These are phyloP conservation scores for Saccharomycopsis malanga DNA, from an alignment of 805 yeast species.

Conservation along the genomic window DNA sequence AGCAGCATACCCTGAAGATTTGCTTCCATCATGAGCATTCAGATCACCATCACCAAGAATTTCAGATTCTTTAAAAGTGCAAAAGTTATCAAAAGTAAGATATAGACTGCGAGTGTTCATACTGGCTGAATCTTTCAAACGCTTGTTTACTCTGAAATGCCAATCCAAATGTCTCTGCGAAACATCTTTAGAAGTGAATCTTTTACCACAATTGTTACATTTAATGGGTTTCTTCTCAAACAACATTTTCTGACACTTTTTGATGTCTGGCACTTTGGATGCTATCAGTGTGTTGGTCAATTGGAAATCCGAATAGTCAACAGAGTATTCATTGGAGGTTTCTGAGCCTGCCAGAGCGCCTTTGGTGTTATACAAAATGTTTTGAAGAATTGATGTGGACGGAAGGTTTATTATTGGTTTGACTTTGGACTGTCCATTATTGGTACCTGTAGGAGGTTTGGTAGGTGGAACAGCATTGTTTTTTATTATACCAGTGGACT, in stretches of 20 bases:
- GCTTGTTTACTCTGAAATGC: conserved; percentile 90
- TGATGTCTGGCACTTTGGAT: conserved; percentile 22
- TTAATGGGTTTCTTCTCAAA: conserved; percentile 64
- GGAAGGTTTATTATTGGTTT: conserved; percentile 19
- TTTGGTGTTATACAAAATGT: conserved; percentile 15
- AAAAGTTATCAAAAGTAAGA: conserved; percentile 65
- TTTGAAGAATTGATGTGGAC: conserved; percentile 17
- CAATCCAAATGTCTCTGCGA: conserved; percentile 72
- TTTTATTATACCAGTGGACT: conserved; percentile 34
- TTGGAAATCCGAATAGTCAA: conserved; percentile 12
- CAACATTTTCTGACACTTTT: conserved; percentile 30
- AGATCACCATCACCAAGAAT: conserved; percentile 35
- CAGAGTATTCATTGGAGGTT: not conserved
- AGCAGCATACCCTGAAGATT: not conserved
- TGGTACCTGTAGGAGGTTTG: not conserved
- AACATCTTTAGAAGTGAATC: conserved; percentile 60
- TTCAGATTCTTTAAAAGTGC: conserved; percentile 62
- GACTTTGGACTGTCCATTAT: not conserved
- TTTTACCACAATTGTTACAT: conserved; percentile 84
- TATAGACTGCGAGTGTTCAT: conserved; percentile 82
- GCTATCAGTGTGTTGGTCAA: conserved; percentile 9
- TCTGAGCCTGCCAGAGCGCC: not conserved
- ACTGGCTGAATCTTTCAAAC: conserved; percentile 44
- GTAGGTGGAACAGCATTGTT: not conserved
- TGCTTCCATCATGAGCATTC: not conserved